Conservation (phyloP, 1,284 basidiomycete genomes). For the Schizophyllum commune region DNA sequence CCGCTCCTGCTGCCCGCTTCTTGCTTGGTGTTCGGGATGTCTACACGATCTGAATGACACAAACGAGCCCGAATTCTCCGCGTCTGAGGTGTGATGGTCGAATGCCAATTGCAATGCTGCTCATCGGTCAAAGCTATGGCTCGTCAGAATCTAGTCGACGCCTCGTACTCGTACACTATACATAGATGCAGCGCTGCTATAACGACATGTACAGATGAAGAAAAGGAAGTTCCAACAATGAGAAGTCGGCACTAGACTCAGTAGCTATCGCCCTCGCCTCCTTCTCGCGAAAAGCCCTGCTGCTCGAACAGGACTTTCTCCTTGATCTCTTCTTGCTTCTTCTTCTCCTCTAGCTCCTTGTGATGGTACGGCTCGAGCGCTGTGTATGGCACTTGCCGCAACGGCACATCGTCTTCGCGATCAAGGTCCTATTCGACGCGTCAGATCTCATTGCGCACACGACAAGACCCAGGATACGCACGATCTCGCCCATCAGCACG, state of each 20-base stretch:
- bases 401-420: conserved; percentile 81
- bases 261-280: conserved; percentile 88
- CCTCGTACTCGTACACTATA: too few species aligned
- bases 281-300: conserved; percentile 82
- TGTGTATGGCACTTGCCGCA: conserved; percentile 69
- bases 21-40: too few species aligned
- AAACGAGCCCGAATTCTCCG: too few species aligned
- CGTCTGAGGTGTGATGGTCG: too few species aligned
- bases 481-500: conserved; percentile 94
- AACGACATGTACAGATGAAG: neutral
- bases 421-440: conserved; percentile 71
- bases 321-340: conserved; percentile 63
- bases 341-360: conserved; percentile 62
- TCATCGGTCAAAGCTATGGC: too few species aligned
- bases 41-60: too few species aligned
- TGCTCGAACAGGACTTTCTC: conserved; percentile 70
- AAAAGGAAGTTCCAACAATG: neutral
- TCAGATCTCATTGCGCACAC: conserved; percentile 8
- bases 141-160: too few species aligned
- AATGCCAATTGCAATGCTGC: too few species aligned
- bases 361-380: conserved; percentile 66
- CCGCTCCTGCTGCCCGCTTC: too few species aligned
- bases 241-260: conserved; percentile 24
- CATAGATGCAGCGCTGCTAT: too few species aligned
- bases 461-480: too few species aligned